Evolutionary conservation across 2,329 filamentous ascomycete genomes (phyloP), one percentile per base, ranked within the genome.

Genomic region (Scytalidium sp.): DNA sequence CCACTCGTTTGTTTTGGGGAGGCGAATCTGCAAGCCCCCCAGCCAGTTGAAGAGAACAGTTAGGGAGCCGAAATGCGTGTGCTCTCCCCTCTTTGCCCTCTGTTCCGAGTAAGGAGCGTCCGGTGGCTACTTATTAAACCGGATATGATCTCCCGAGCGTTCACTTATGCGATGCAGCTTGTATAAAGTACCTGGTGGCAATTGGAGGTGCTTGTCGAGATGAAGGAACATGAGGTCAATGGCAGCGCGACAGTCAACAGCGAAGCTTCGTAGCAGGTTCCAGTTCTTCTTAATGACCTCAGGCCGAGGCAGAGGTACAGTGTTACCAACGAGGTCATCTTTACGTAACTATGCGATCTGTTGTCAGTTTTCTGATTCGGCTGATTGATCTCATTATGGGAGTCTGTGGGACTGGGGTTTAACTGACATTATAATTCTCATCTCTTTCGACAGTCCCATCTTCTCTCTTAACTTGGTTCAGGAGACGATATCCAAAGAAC

Each of bases 31-130:
- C 25, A 72, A 55, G 2, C 69, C 69, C 2, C 69, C 67, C 1
- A 71, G 60, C 39, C 61, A 60, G 46, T 70, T 72, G 53, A 71
- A 70, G 11, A 72, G 60, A 7, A 71, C 56, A 1, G 68, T 70
- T n/a, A 72, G 50, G 43, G 56, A 63, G 22, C 69, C 70, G 25
- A 68, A 69, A 53, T 72, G 69, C 0, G 68, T 71, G 45, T 72
- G 69, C 21, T 62, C 56, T 10, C 56, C 57, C 15, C 62, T 41
- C 1, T 57, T 49, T 1, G 57, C 57, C 3, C 52, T 50, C 2
- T 40, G 49, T 19, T 62, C 61, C 2, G 52, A 56, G 27, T 50
- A 32, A 11, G 62, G 58, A n/a, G 43, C 61, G 60, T 15, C 59
- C 58, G 8, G 61, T 57, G 0, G n/a, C n/a, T 56, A 54, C 47